A percentile compares a stretch with the other conserved stretches of the same genome.
These are phyloP conservation scores for Bruguiera hainesii DNA, from an alignment of 441 rosid genomes.

Conservation along the genomic window DNA sequence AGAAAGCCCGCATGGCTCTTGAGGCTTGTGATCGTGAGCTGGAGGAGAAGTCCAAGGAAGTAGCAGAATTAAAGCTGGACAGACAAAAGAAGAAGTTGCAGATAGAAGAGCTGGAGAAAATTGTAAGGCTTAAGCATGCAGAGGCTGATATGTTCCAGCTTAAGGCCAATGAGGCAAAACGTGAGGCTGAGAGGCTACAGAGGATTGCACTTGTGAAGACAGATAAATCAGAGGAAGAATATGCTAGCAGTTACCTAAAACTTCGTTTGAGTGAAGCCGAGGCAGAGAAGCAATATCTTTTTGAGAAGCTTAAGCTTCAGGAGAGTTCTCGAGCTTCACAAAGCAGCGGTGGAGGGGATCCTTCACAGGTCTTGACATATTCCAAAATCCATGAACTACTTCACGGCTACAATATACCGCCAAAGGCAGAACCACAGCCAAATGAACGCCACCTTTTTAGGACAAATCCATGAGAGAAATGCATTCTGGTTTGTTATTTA, in stretches of 20 bases:
- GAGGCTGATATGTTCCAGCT: conserved; percentile 99
- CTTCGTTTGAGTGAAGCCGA: conserved; percentile 94
- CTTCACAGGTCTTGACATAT: conserved; percentile 63
- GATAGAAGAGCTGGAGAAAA: conserved; percentile 85
- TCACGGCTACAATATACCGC: conserved; percentile 43
- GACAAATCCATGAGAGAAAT: conserved; percentile 39
- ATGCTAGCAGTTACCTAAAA: conserved; percentile 80
- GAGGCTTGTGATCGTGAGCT: conserved; percentile 86
- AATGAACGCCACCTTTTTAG: conserved; percentile 49
- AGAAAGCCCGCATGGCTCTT: conserved; percentile 75
- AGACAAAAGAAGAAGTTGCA: conserved; percentile 78
- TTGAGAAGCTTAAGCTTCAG: conserved; percentile 88
- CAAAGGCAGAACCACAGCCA: conserved; percentile 48
- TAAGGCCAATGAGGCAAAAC: conserved; percentile 92
- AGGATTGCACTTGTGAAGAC: conserved; percentile 84
- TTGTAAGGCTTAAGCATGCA: conserved; percentile 92
- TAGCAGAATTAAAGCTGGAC: conserved; percentile 62
- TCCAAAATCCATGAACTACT: conserved; percentile 62
- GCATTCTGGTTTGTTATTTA: conserved; percentile 9
- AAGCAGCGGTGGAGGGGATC: conserved; percentile 52
- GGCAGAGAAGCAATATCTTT: conserved; percentile 92
- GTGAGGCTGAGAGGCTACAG: conserved; percentile 88
- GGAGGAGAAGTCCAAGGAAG: conserved; percentile 90
- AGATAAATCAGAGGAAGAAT: conserved; percentile 95
- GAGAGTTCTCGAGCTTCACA: conserved; percentile 69